phyloP scores from a whole-genome alignment of 331 rosid genomes.

The Rhamnella rubrinervis region DNA sequence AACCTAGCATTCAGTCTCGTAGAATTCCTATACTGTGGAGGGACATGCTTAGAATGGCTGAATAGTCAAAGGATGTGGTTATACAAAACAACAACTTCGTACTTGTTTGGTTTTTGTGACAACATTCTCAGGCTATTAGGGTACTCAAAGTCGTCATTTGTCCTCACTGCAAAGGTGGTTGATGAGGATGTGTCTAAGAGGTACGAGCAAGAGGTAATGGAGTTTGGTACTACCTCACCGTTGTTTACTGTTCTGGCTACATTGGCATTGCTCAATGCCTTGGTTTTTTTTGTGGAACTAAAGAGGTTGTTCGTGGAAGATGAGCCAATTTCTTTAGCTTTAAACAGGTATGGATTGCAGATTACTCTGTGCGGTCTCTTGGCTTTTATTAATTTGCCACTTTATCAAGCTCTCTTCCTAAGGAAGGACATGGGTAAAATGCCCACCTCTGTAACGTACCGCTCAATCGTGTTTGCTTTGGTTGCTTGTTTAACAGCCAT shows the following conservation, averaged over 20 bases:
- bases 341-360: slow-evolving; percentile 8
- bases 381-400: slow-evolving; percentile 16
- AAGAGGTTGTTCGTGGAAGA: neutral
- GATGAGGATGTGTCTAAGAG: slow-evolving; percentile 10
- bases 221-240: slow-evolving; percentile 10
- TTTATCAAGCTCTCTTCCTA: slow-evolving; percentile 14
- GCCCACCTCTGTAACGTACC: slow-evolving; percentile 6
- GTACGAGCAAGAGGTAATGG: neutral
- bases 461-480: slow-evolving; percentile 10
- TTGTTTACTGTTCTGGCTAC: slow-evolving; percentile 10
- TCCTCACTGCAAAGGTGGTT: slow-evolving; percentile 7
- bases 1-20: slow-evolving; percentile 10
- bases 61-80: slow-evolving; percentile 31
- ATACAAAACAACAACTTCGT: slow-evolving; percentile 25
- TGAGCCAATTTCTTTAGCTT: neutral
- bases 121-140: slow-evolving; percentile 6
- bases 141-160: slow-evolving; percentile 2
- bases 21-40: slow-evolving; percentile 18
- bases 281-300: neutral
- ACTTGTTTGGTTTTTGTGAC: slow-evolving; percentile 22
- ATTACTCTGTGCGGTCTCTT: slow-evolving; percentile 1
- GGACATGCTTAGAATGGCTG: slow-evolving; percentile 28
- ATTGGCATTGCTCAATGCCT: slow-evolving; percentile 1
- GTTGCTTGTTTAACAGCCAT: slow-evolving; percentile 6
- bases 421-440: slow-evolving; percentile 17